Base-by-base conservation (phyloP, 129 eudicot genomes). In the Chrysanthemum makinoi region DNA sequence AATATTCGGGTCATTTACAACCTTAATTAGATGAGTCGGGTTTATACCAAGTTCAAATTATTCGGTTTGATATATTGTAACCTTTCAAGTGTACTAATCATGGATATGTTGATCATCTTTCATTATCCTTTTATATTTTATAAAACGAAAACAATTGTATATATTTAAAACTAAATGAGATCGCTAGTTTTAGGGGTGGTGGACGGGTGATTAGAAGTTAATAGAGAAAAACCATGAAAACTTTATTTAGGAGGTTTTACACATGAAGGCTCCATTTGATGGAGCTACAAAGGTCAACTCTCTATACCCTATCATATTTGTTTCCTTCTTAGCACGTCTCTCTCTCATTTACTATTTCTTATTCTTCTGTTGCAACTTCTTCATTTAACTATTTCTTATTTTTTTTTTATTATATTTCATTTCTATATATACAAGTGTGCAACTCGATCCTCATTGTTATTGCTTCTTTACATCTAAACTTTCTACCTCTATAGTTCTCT, bases 281-380 rank as follows among this genome's bases (percentile, higher is more conserved):
- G 65, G 59, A 20, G 75, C 15, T 73, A 74, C 84, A 77, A 80
- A 77, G 73, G 88, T 84, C 85, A 84, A 83, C 85, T 46, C 61
- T 53, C 52, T 20, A 28, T 68, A 9, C 72, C 62, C 78, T 63
- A 52, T 43, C 65, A 73, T 48, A 20, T 55, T 80, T 73, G 79
- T 74, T 60, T 66, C 76, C 82, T 80, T 55, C 84, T 80, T 53
- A 60, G 78, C 85, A 73, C 80, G 73, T 65, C 82, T 80, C 74
- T 72, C 80, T 76, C 44, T 55, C 65, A 56, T 14, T 13, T 5
- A 54, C 44, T 65, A 68, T 59, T 68, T 33, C 52, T 76, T 56
- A 67, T 52, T 70, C 56, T 66, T 72, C 57, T 33, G 77, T 80
- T 77, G 76, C 88, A 78, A 77, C 83, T 77, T 75, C 81, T 65